Conservation (phyloP, 2,329 filamentous ascomycete species). For the Aspergillus flavus region DNA sequence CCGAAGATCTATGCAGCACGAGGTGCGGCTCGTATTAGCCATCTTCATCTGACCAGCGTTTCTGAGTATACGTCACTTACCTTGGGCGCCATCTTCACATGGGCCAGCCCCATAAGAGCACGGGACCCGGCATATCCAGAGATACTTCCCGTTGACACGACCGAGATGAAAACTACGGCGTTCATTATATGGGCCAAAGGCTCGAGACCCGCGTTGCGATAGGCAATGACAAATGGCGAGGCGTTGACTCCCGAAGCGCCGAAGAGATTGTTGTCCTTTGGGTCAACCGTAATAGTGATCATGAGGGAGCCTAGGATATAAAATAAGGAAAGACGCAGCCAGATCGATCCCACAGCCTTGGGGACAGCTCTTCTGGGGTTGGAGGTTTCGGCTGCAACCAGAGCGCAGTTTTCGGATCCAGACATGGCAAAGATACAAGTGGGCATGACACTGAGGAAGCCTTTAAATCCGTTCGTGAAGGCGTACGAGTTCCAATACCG, state of each 20-base stretch:
- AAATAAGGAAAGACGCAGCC: conserved; percentile 50
- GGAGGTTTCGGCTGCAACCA: conserved; percentile 48
- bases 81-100: conserved; percentile 48
- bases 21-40: neutral
- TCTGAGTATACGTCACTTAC: conserved; percentile 5
- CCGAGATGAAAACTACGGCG: conserved; percentile 52
- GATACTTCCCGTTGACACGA: conserved; percentile 49
- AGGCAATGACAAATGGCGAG: conserved; percentile 50
- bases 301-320: conserved; percentile 50
- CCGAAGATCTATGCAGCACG: conserved; percentile 24
- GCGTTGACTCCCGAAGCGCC: conserved; percentile 46
- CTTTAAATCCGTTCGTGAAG: conserved; percentile 51
- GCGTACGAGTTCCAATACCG: conserved; percentile 48
- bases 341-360: conserved; percentile 50
- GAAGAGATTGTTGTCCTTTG: conserved; percentile 44
- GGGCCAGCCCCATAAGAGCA: conserved; percentile 48
- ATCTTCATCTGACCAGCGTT: neutral
- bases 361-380: conserved; percentile 50
- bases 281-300: conserved; percentile 49
- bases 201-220: conserved; percentile 42
- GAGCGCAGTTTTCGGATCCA: conserved; percentile 47
- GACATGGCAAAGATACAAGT: conserved; percentile 45
- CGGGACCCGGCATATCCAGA: conserved; percentile 48
- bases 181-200: conserved; percentile 53
- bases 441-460: conserved; percentile 41